Base-by-base conservation (phyloP, 2,329 filamentous ascomycete genomes). In the Pseudogymnoascus pannorum region DNA sequence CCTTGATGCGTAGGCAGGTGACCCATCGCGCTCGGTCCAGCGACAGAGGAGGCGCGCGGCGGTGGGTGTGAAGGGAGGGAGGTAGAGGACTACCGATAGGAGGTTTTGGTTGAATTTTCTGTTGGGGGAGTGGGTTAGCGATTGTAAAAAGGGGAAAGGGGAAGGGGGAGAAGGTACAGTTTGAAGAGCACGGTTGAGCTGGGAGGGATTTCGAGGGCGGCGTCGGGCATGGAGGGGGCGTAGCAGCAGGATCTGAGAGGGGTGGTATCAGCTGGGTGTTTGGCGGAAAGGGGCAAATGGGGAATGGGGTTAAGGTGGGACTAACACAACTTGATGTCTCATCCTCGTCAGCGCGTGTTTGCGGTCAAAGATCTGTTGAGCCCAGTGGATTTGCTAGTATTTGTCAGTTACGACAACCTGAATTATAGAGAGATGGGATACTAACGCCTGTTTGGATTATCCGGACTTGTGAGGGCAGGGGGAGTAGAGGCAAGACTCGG, bases 291-390 rank as follows among this genome's bases (percentile, higher is more conserved):
- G 11, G 24, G 11, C 16, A 48, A 20, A 22, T n/a, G 24, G 42
- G n/a, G 42, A 22, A n/a, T n/a, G n/a, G n/a, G 6, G 4, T 20
- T 16, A 16, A 16, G 24, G 2, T 20, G 57, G 62, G 61, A 68
- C 73, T 71, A 64, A 77, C 75, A 64, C 63, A 68, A 68, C 67
- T 57, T 68, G 70, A 62, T 78, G 74, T 65, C 76, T 78, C 58
- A 85, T 71, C 4, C 76, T 74, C 4, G 81, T 84, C 9, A 77
- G 78, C 0, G 81, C 77, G 38, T 83, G 72, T 0, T 80, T 79
- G 18, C 79, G 74, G 0, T 80, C 80, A 65, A 87, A 86, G 22
- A 87, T 83, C 40, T 81, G 77, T 66, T 85, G 79, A 5, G 83
- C 82, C 84, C 84, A 87, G 67, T 87, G 83, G 4, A 76, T 72